These are phyloP conservation scores for Curvularia spicifera DNA, from an alignment of 2,329 filamentous ascomycete species.

Conservation along the genomic window DNA sequence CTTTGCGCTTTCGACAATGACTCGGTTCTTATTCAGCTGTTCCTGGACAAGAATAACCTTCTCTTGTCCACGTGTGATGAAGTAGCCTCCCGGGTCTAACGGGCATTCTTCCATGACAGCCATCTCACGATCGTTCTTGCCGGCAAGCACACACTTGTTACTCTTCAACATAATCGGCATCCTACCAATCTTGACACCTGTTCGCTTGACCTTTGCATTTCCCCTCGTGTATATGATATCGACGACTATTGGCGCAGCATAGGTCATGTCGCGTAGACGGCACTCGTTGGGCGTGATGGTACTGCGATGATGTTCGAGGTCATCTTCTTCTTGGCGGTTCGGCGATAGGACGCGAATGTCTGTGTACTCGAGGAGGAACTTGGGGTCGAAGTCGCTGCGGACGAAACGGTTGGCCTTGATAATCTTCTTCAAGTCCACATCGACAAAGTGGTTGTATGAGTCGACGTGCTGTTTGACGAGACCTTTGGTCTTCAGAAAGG, in stretches of 20 bases:
- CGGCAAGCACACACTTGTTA: conserved; percentile 85
- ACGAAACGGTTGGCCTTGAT: conserved; percentile 88
- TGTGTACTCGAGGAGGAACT: conserved; percentile 89
- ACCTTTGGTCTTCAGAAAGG: conserved; percentile 98
- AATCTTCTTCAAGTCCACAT: conserved; percentile 96
- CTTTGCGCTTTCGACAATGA: conserved; percentile 97
- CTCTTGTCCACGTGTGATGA: conserved; percentile 95
- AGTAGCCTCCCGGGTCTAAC: conserved; percentile 94
- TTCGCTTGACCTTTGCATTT: conserved; percentile 74
- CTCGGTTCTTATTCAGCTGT: conserved; percentile 97
- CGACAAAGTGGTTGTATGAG: conserved; percentile 98
- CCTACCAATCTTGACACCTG: conserved; percentile 79
- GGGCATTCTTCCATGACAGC: conserved; percentile 93
- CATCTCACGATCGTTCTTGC: conserved; percentile 87
- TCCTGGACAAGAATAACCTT: conserved; percentile 99
- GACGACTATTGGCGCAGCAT: conserved; percentile 90
- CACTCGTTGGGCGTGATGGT: conserved; percentile 92
- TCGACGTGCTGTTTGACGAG: conserved; percentile 98
- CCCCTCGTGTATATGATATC: conserved; percentile 91
- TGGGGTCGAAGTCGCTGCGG: conserved; percentile 88
- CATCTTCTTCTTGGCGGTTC: conserved; percentile 76
- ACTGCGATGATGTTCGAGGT: conserved; percentile 58
- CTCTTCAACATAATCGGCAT: conserved; percentile 98
- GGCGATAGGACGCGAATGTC: conserved; percentile 88
- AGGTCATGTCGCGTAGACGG: conserved; percentile 95